Conservation (phyloP, 768 basidiomycete genomes). For the Leucosporidium scottii region DNA sequence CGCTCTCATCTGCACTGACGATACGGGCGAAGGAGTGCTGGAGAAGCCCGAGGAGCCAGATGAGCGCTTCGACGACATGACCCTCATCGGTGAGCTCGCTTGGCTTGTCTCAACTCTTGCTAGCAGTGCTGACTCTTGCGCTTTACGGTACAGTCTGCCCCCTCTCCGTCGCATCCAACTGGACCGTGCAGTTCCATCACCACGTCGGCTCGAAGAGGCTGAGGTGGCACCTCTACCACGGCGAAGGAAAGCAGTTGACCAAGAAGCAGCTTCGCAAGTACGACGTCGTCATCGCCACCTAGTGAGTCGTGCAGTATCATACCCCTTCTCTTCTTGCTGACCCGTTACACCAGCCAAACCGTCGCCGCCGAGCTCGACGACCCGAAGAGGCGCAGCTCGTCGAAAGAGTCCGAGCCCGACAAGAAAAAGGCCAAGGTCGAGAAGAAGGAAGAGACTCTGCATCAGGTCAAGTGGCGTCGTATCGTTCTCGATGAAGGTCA, state of each 20-base stretch:
- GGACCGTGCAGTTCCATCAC: constrained; percentile 34
- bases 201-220: constrained; percentile 31
- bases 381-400: constrained; percentile 34
- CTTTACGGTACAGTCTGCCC: constrained; percentile 55
- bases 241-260: constrained; percentile 51
- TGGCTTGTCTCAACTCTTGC: neutral
- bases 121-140: neutral
- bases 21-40: constrained; percentile 33
- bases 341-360: constrained; percentile 15
- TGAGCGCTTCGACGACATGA: constrained; percentile 60
- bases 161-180: constrained; percentile 71
- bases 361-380: constrained; percentile 52
- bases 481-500: constrained; percentile 86
- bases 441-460: constrained; percentile 56
- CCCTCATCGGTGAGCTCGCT: constrained; percentile 63
- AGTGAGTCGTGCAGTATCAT: constrained; percentile 16
- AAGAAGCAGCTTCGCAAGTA: constrained; percentile 57
- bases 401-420: neutral
- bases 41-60: constrained; percentile 46
- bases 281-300: constrained; percentile 75
- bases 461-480: constrained; percentile 75
- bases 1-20: constrained; percentile 55
- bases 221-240: constrained; percentile 60
- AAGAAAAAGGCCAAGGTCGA: constrained; percentile 51
- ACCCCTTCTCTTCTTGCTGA: too few species aligned